Base-by-base conservation (phyloP, 2,329 filamentous ascomycete genomes). In the Macrophomina pseudophaseolina region DNA sequence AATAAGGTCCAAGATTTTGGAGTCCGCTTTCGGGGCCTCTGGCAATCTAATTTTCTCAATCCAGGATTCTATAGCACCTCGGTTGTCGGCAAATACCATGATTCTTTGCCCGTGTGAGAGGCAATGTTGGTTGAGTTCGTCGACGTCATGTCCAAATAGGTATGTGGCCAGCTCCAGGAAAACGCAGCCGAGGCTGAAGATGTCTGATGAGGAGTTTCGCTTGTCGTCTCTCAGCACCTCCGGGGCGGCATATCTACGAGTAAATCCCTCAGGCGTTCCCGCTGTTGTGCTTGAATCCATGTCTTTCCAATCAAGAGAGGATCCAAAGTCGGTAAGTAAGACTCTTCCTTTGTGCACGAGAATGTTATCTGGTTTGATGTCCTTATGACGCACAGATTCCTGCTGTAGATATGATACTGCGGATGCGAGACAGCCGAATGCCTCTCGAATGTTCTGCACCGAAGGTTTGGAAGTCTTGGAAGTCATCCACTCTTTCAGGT, bases 301-400 rank as follows among this genome's bases (percentile, higher is more conserved):
- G 14, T 69, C 65, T 18, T 42, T 42, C 65, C 66, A 74, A 54
- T 71, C 68, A 1, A 58, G 52, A n/a, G 69, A 70, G 9, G 72
- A 56, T 12, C 75, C 72, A 68, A 77, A 76, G 63, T 76, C 74
- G 6, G 74, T 69, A 30, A 75, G 68, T 2, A 74, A 49, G 23
- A 75, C 64, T 2, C 66, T 69, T 5, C 68, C 68, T 12, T 60
- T 9, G 48, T 72, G 28, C 28, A 75, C 68, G 9, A 76, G 70
- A 30, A 77, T 74, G 53, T 76, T 78, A 11, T 35, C 30, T 18
- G 74, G 73, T 52, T 76, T 77, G 62, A 78, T 74, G 62, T 77
- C 74, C 63, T 72, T 75, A 62, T 77, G 73, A 28, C 73, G 68
- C 28, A 76, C 68, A 1, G 68, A 68, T 12, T 70, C 46, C 9